Evolutionary conservation across 176 grass and related monocot species (phyloP), one percentile per base, ranked within the genome.

Genomic region (Musa schizocarpa): DNA sequence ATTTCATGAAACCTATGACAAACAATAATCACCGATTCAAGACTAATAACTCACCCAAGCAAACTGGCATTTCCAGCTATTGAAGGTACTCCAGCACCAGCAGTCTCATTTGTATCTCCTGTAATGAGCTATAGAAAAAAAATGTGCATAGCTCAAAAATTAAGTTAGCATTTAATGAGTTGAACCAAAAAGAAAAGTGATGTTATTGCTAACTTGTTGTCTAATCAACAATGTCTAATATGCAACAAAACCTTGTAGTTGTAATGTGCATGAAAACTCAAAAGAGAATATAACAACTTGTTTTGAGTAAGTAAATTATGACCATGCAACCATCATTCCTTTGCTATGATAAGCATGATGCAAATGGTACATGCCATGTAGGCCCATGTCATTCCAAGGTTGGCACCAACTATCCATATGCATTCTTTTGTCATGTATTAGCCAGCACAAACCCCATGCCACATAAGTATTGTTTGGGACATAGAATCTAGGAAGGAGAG

Each of bases 31-130:
- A 19, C 63, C 58, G 77, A 65, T 23, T 76, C 59, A 67, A 58
- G 27, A 69, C 57, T 5, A 74, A 69, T 54, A 52, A 82, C 86
- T 91, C 79, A 95, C 96, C 91, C 82, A 69, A 99, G 88, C 55
- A 99, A 84, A 86, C 96, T 57, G 58, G 84, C 65, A 67, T 92
- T 95, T 74, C 86, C 86, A 54, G 90, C 50, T 49, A 89, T 93
- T 67, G 88, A 80, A 74, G 93, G 86, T 77, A 81, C 74, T 69
- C 84, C 81, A 73, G 85, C 74, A 77, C 78, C 55, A 69, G 87
- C 84, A 1, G 56, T 63, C 72, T 80, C 83, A 54, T 48, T 85
- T 25, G 43, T 88, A 74, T 99, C 96, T 78, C 88, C 96, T 1
- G 67, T 86, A 50, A 70, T 86, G 80, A 92, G 82, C 96, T 99